Percentiles rank a stretch among this genome's conserved stretches.
These are phyloP conservation scores for Globisporangium takayamanum DNA, from an alignment of 352 stramenopile species.

Conservation along the genomic window DNA sequence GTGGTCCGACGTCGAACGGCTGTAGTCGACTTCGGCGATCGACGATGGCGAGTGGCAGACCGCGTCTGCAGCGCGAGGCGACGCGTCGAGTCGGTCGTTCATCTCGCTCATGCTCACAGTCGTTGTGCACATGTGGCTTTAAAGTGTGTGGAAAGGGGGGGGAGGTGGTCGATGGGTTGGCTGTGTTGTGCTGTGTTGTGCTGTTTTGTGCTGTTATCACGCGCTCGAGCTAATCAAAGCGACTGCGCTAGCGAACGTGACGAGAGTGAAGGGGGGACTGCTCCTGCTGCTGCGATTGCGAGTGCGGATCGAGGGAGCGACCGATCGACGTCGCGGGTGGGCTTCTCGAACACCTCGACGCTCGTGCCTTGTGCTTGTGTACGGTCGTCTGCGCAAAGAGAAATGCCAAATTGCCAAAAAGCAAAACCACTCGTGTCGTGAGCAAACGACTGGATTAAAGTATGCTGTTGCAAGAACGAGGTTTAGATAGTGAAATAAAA, in stretches of 20 bases:
- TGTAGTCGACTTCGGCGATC: conserved; percentile 48
- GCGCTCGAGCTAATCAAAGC: background rate
- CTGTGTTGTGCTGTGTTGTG: background rate
- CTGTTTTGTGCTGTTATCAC: background rate
- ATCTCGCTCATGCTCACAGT: conserved; percentile 20
- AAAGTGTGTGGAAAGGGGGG: background rate
- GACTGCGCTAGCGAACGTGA: background rate
- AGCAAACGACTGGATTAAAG: too few relatives aligned
- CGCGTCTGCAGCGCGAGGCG: conserved; percentile 12
- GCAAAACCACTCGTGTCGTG: too few relatives aligned
- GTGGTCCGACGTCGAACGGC: background rate
- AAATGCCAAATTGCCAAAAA: too few relatives aligned
- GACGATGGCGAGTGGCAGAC: conserved; percentile 58
- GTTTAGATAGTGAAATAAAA: too few relatives aligned
- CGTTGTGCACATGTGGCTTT: conserved; percentile 23
- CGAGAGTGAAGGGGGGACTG: background rate
- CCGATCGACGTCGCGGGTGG: too few relatives aligned
- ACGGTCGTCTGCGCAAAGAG: too few relatives aligned
- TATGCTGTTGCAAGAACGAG: too few relatives aligned
- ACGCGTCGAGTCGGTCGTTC: conserved; percentile 23
- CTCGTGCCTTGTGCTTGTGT: background rate
- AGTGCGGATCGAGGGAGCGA: too few relatives aligned
- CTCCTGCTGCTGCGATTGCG: background rate
- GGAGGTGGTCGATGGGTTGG: background rate
- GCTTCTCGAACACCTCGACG: background rate